Percentiles rank a stretch among this genome's conserved stretches.
Evolutionary conservation across 441 rosid species (phyloP).

Genomic region (Rhodomyrtus psidioides): DNA sequence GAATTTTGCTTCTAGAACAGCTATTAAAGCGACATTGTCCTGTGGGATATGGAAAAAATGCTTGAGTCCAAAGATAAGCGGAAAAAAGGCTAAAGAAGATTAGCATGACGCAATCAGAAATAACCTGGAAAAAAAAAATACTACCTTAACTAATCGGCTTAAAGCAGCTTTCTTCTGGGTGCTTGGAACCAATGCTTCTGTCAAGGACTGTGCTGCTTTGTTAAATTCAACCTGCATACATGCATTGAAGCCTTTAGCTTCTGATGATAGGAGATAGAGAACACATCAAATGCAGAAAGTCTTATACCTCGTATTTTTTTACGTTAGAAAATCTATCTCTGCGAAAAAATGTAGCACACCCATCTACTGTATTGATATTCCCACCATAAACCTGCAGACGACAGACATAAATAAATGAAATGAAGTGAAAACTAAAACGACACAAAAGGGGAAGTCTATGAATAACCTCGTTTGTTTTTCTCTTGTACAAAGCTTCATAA

Average conservation of each 20-base stretch:
- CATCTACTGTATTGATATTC: conserved; percentile 60
- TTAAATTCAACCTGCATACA: conserved; percentile 88
- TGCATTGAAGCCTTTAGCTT: conserved; percentile 8
- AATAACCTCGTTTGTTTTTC: conserved; percentile 88
- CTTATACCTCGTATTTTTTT: conserved; percentile 95
- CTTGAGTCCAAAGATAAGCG: conserved; percentile 2
- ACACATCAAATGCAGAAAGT: not conserved
- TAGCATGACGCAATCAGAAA: not conserved
- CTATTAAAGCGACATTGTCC: conserved; percentile 98
- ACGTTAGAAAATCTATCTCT: conserved; percentile 97
- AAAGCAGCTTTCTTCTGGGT: conserved; percentile 89
- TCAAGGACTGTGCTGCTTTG: conserved; percentile 97
- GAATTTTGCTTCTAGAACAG: conserved; percentile 92
- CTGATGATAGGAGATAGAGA: not conserved
- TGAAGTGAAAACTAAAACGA: not conserved
- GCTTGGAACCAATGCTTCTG: conserved; percentile 79
- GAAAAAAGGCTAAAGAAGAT: not conserved
- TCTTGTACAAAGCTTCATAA: conserved; percentile 89
- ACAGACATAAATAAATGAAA: conserved; percentile 2
- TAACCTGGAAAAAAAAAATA: not conserved
- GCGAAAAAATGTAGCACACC: conserved; percentile 98
- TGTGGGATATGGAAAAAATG: conserved; percentile 14
- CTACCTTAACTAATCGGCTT: conserved; percentile 82
- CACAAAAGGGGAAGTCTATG: conserved; percentile 1
- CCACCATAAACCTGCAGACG: conserved; percentile 69